Conservation (phyloP, 805 yeast species). For the Blastobotrys parvus region DNA sequence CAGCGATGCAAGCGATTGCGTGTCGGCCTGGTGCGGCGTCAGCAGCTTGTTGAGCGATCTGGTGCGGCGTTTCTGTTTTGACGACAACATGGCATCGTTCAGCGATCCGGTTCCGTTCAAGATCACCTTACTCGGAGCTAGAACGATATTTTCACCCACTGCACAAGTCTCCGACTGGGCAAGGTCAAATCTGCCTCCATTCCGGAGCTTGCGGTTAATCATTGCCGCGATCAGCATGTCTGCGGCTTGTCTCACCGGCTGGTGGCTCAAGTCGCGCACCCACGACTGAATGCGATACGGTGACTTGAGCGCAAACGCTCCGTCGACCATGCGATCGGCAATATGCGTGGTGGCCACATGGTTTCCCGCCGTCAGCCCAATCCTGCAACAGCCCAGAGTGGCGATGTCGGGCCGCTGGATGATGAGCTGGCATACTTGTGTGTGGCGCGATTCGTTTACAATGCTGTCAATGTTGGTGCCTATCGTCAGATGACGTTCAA, state of each 20-base stretch:
- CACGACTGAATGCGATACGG: not conserved
- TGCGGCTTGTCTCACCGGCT: not conserved
- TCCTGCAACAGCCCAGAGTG: not conserved
- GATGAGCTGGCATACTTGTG: not conserved
- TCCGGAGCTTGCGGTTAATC: not conserved
- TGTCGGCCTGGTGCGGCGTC: not conserved
- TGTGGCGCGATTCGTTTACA: not conserved
- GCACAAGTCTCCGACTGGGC: not conserved
- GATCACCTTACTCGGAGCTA: not conserved
- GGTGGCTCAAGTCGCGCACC: not conserved
- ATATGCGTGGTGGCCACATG: not conserved
- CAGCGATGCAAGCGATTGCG: not conserved
- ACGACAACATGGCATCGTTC: too few species aligned
- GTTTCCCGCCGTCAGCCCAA: not conserved
- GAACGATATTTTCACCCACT: not conserved
- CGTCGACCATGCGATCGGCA: not conserved
- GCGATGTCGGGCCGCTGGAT: not conserved
- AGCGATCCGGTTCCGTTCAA: too few species aligned
- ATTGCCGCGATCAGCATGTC: not conserved
- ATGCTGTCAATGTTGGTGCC: not conserved
- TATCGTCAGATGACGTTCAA: not conserved
- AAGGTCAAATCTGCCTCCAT: not conserved
- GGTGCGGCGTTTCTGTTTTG: not conserved
- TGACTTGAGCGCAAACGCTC: not conserved
- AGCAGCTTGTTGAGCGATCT: not conserved